Evolutionary conservation across 2,329 filamentous ascomycete species (phyloP).

Genomic region (Curvularia verruculosa): DNA sequence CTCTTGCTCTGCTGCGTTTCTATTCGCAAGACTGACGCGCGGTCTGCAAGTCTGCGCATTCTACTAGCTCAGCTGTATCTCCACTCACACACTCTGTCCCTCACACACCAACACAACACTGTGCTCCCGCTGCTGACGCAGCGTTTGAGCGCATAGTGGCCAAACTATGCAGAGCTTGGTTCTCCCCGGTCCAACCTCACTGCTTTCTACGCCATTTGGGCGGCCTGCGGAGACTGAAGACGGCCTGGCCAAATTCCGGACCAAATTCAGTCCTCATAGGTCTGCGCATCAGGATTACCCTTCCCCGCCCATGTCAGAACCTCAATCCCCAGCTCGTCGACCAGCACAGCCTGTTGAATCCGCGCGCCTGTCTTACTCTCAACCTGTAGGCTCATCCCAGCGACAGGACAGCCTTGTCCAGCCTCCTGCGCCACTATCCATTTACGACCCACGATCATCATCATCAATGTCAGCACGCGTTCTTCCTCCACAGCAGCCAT

Average conservation of each 20-base stretch:
- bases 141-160: slow-evolving; percentile 45
- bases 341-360: slow-evolving; percentile 44
- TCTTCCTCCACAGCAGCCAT: slow-evolving; percentile 32
- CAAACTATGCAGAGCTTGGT: slow-evolving; percentile 52
- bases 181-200: slow-evolving; percentile 46
- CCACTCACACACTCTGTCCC: slow-evolving; percentile 15
- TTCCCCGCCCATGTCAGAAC: slow-evolving; percentile 60
- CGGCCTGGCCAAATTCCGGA: slow-evolving; percentile 42
- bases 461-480: slow-evolving; percentile 26
- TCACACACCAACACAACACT: slow-evolving; percentile 21
- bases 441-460: slow-evolving; percentile 35
- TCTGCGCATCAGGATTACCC: slow-evolving; percentile 51
- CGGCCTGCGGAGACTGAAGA: slow-evolving; percentile 45
- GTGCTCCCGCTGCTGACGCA: slow-evolving; percentile 44
- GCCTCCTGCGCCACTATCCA: slow-evolving; percentile 32
- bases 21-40: slow-evolving; percentile 23
- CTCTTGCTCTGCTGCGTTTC: slow-evolving; percentile 28
- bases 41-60: slow-evolving; percentile 21
- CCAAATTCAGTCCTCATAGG: slow-evolving; percentile 45
- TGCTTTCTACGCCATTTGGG: slow-evolving; percentile 47
- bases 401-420: slow-evolving; percentile 34
- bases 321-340: slow-evolving; percentile 52
- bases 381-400: slow-evolving; percentile 30
- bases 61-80: slow-evolving; percentile 30
- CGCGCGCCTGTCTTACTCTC: slow-evolving; percentile 37